Evolutionary conservation across 768 basidiomycete genomes (phyloP).

Genomic region (Russula abietina): DNA sequence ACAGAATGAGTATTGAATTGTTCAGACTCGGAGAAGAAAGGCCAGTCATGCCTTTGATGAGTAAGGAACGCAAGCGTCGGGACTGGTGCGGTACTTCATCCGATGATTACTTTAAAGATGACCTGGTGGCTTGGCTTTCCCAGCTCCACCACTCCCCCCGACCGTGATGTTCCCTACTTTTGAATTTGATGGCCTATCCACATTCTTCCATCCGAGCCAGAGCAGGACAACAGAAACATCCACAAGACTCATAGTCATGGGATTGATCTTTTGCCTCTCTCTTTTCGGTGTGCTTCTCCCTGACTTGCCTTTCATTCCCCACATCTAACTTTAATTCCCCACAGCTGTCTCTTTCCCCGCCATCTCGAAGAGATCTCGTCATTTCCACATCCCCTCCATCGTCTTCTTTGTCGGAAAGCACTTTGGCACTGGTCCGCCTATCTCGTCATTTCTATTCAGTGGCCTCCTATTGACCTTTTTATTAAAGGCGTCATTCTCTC

Average conservation of each 20-base stretch:
- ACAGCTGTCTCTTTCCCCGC: conserved; percentile 70
- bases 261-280: conserved; percentile 53
- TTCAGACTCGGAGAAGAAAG: neutral
- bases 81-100: conserved; percentile 16
- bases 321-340: neutral
- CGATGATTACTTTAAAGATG: neutral
- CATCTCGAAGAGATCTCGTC: conserved; percentile 48
- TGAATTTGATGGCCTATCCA: neutral
- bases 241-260: conserved; percentile 34
- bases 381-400: conserved; percentile 56
- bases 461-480: conserved; percentile 22
- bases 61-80: neutral
- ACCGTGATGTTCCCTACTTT: neutral
- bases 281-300: conserved; percentile 48
- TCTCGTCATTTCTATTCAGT: neutral
- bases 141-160: neutral
- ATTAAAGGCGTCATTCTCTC: conserved; percentile 66
- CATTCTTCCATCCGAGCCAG: neutral
- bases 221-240: neutral
- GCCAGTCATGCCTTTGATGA: neutral
- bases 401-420: conserved; percentile 84
- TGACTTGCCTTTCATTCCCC: neutral
- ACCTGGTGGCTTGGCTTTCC: neutral
- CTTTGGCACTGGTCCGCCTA: conserved; percentile 52
- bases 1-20: conserved; percentile 47